Evolutionary conservation across 371 early-diverging fungal genomes (phyloP).

Genomic region (Syncephalastrum racemosum): DNA sequence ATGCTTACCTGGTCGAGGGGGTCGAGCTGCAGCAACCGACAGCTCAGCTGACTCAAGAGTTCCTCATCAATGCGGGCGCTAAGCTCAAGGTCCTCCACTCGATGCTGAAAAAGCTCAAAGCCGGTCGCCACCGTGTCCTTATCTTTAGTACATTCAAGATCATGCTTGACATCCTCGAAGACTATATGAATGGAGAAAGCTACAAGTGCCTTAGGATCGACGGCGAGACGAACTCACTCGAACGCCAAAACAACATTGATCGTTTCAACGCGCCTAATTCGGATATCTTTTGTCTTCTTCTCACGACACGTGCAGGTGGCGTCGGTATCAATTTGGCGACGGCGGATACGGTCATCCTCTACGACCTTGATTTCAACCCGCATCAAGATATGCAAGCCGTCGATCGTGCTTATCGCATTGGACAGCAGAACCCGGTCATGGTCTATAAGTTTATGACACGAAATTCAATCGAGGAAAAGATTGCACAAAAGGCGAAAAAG

Average conservation of each 20-base stretch:
- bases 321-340: constrained; percentile 93
- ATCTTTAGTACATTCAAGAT: constrained; percentile 77
- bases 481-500: constrained; percentile 80
- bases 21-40: constrained; percentile 39
- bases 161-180: constrained; percentile 65
- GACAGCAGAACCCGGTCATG: constrained; percentile 87
- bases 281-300: constrained; percentile 75
- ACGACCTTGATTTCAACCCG: constrained; percentile 95
- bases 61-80: constrained; percentile 65
- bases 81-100: constrained; percentile 72
- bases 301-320: constrained; percentile 92
- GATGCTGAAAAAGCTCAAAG: constrained; percentile 61
- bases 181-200: constrained; percentile 60
- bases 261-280: constrained; percentile 78
- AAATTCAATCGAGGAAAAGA: constrained; percentile 69
- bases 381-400: constrained; percentile 92
- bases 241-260: constrained; percentile 79
- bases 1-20: constrained; percentile 70
- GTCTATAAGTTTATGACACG: constrained; percentile 86
- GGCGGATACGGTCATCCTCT: constrained; percentile 94
- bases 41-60: constrained; percentile 41
- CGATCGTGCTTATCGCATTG: constrained; percentile 93
- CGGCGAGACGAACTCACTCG: constrained; percentile 65
- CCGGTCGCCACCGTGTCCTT: constrained; percentile 50
- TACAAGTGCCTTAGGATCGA: constrained; percentile 77